phyloP scores from a whole-genome alignment of 371 early-diverging fungal genomes.

The Rhizopus delemar region DNA sequence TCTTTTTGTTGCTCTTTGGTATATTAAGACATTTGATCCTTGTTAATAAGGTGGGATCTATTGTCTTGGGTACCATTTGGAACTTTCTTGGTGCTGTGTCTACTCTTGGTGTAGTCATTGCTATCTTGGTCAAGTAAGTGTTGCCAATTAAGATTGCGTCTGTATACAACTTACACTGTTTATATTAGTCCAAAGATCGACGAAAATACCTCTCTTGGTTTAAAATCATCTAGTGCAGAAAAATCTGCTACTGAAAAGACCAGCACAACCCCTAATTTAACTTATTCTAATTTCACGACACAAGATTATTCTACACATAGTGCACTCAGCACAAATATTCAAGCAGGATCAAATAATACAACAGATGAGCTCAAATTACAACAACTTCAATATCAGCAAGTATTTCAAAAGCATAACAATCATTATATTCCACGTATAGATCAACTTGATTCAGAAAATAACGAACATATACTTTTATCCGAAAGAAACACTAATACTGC shows the following conservation, averaged over 20 bases:
- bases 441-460: constrained; percentile 4
- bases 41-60: constrained; percentile 17
- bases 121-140: constrained; percentile 28
- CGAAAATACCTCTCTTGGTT: constrained; percentile 18
- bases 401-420: constrained; percentile 30
- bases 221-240: constrained; percentile 22
- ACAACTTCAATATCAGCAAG: constrained; percentile 28
- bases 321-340: not conserved
- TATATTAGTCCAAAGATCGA: constrained; percentile 22
- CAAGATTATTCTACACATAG: constrained; percentile 24
- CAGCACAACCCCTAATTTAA: constrained; percentile 8
- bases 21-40: constrained; percentile 26
- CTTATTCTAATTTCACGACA: constrained; percentile 26
- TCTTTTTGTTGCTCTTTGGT: constrained; percentile 28
- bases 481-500: not conserved
- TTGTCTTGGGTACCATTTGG: constrained; percentile 28
- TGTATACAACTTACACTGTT: not conserved
- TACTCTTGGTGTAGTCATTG: constrained; percentile 21
- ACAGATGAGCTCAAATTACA: constrained; percentile 31
- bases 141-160: too few species aligned
- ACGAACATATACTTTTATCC: not conserved
- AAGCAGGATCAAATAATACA: constrained; percentile 19
- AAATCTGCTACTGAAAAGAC: constrained; percentile 12
- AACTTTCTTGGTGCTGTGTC: constrained; percentile 27
- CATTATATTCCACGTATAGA: constrained; percentile 11